A percentile compares a stretch with the other conserved stretches of the same genome.
These are phyloP conservation scores for Cyberlindnera maclurae DNA, from an alignment of 805 yeast genomes.

Conservation along the genomic window DNA sequence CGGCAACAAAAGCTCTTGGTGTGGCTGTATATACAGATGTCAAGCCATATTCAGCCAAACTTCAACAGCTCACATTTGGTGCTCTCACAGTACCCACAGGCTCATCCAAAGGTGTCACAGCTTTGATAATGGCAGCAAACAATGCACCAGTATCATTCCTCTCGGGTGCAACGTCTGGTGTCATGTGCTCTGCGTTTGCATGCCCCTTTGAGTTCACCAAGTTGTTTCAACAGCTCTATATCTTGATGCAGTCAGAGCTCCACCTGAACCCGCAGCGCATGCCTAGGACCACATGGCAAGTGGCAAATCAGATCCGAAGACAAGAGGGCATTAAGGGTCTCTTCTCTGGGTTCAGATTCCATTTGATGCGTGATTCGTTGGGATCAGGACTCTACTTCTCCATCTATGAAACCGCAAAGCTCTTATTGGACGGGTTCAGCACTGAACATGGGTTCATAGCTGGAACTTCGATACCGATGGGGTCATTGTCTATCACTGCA, in stretches of 20 bases:
- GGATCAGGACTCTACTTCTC: slow-evolving; percentile 72
- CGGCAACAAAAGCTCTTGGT: slow-evolving; percentile 56
- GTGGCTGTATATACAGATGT: slow-evolving; percentile 55
- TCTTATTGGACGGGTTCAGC: slow-evolving; percentile 29
- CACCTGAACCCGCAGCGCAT: slow-evolving; percentile 27
- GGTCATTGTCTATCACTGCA: slow-evolving; percentile 43
- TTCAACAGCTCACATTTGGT: slow-evolving; percentile 15
- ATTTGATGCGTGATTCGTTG: slow-evolving; percentile 58
- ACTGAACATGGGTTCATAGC: slow-evolving; percentile 24
- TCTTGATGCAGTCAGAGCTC: slow-evolving; percentile 29
- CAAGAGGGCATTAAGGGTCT: slow-evolving; percentile 57
- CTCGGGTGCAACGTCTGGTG: slow-evolving; percentile 66
- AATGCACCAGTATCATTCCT: slow-evolving; percentile 40
- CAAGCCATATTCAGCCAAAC: slow-evolving; percentile 35
- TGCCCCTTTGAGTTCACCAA: slow-evolving; percentile 86
- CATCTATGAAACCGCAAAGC: slow-evolving; percentile 67
- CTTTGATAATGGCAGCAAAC: slow-evolving; percentile 21
- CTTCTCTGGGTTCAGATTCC: slow-evolving; percentile 68
- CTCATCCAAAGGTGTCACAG: slow-evolving; percentile 6
- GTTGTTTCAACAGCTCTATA: slow-evolving; percentile 65
- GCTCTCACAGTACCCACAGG: slow-evolving; percentile 9
- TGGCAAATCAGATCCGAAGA: slow-evolving; percentile 46
- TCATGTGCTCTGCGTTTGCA: slow-evolving; percentile 52
- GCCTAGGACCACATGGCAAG: slow-evolving; percentile 32
- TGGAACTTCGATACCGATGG: slow-evolving; percentile 25